phyloP scores from a whole-genome alignment of 176 grass and related monocot species.

The Juncus inflexus region DNA sequence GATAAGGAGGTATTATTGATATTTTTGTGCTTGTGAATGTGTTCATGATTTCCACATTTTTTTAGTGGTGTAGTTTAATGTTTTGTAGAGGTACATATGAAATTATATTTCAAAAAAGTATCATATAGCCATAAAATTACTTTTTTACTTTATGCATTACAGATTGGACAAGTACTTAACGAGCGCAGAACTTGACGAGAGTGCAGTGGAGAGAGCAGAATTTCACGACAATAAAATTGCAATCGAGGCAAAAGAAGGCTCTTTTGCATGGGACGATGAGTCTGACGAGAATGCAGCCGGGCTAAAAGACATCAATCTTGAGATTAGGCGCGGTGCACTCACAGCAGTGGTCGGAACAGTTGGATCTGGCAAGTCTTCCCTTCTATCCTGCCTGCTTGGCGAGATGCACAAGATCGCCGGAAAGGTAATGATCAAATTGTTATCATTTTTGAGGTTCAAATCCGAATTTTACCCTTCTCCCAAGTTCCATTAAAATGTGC shows the following conservation, averaged over 20 bases:
- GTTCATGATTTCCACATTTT: neutral
- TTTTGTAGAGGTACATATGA: neutral
- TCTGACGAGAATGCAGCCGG: slow-evolving; percentile 20
- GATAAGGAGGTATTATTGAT: too few relatives aligned
- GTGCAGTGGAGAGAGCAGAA: slow-evolving; percentile 46
- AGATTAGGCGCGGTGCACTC: slow-evolving; percentile 50
- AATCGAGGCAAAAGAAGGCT: slow-evolving; percentile 51
- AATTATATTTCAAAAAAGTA: too few relatives aligned
- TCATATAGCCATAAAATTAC: neutral
- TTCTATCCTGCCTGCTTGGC: slow-evolving; percentile 74
- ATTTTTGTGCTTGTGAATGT: neutral
- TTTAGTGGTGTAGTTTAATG: neutral
- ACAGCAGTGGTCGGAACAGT: slow-evolving; percentile 80
- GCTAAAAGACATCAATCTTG: slow-evolving; percentile 56
- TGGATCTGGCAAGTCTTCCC: slow-evolving; percentile 85
- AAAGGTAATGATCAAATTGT: slow-evolving; percentile 38
- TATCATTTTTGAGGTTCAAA: too few relatives aligned
- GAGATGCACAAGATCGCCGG: slow-evolving; percentile 88
- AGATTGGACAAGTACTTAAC: slow-evolving; percentile 63
- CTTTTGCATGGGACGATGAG: slow-evolving; percentile 85
- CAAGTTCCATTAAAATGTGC: too few relatives aligned
- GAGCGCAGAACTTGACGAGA: slow-evolving; percentile 63
- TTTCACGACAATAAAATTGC: slow-evolving; percentile 24
- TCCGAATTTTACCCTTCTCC: too few relatives aligned
- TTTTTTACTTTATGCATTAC: neutral